Conservation (phyloP, 495 filamentous ascomycete genomes). For the Bacidia rubella region DNA sequence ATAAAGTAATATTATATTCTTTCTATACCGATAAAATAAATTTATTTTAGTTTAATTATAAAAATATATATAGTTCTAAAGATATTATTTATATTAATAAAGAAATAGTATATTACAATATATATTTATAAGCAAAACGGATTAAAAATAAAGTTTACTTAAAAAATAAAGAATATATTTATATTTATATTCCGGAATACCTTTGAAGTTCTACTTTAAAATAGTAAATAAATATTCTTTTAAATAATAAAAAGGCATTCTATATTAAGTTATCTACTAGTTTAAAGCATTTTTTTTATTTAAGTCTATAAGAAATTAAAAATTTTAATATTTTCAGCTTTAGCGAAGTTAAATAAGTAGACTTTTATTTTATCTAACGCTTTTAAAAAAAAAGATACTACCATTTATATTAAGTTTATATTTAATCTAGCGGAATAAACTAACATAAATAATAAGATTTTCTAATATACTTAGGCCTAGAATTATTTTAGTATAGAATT, state of each 20-base stretch:
- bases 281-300: background rate
- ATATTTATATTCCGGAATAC: background rate
- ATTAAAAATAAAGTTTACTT: too few species aligned
- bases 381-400: background rate
- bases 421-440: background rate
- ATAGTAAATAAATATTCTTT: constrained; percentile 1
- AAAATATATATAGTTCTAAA: too few species aligned
- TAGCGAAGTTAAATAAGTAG: background rate
- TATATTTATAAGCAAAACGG: background rate
- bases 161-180: background rate
- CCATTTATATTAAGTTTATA: background rate
- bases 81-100: too few species aligned
- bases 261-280: background rate
- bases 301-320: constrained; percentile 1
- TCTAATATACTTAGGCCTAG: background rate
- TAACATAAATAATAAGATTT: background rate
- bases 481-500: background rate
- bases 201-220: background rate
- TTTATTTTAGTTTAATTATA: too few species aligned
- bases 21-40: too few species aligned
- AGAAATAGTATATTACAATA: background rate
- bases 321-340: background rate
- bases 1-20: background rate
- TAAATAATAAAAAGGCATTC: background rate
- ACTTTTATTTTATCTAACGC: background rate